phyloP scores from a whole-genome alignment of 768 basidiomycete genomes.

The Gyrodon lividus region DNA sequence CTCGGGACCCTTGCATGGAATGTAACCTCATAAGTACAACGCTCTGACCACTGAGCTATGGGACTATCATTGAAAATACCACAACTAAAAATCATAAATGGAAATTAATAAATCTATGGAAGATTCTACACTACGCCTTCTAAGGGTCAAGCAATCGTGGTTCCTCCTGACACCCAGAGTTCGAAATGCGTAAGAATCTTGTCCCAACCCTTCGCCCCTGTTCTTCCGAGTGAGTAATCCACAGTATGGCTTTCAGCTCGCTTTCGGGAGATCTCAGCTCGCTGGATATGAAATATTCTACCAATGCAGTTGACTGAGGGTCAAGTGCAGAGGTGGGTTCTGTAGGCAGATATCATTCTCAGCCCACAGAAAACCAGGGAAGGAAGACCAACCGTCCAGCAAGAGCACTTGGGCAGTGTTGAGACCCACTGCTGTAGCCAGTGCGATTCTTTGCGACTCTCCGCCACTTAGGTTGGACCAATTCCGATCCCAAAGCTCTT shows the following conservation, averaged over 20 bases:
- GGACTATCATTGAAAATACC: conserved; percentile 29
- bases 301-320: conserved; percentile 55
- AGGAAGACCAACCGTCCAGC: conserved; percentile 61
- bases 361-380: background rate
- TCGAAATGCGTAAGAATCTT: conserved; percentile 53
- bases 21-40: conserved; percentile 61
- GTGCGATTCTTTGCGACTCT: conserved; percentile 78
- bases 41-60: conserved; percentile 64
- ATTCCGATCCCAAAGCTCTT: conserved; percentile 70
- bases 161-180: conserved; percentile 46
- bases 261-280: conserved; percentile 49
- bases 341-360: conserved; percentile 28
- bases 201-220: conserved; percentile 76
- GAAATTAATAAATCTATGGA: background rate
- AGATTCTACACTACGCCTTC: background rate
- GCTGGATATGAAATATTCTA: conserved; percentile 61
- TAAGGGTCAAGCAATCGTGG: conserved; percentile 27
- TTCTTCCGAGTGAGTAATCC: conserved; percentile 88
- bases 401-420: conserved; percentile 77
- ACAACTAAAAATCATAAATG: background rate
- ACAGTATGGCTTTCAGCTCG: conserved; percentile 69
- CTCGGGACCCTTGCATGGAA: conserved; percentile 60
- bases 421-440: conserved; percentile 73
- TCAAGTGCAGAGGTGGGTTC: conserved; percentile 93
- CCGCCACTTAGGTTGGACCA: conserved; percentile 86